Percentiles rank a stretch among this genome's conserved stretches.
Conservation (phyloP, 148 eudicot species). For the Gaultheria prostrata region DNA sequence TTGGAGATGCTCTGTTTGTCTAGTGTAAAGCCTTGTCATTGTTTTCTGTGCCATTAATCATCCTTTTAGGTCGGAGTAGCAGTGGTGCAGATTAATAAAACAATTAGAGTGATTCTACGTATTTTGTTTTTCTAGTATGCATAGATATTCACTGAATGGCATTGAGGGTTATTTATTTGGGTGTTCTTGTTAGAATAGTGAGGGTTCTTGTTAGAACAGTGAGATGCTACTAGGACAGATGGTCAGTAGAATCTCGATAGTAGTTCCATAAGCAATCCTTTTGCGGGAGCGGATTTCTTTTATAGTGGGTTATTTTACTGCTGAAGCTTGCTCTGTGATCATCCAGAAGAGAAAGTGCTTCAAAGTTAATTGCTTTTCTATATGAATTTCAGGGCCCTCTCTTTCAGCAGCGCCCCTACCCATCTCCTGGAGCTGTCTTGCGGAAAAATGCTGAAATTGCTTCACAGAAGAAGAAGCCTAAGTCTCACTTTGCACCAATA, state of each 20-base stretch:
- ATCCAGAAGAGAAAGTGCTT: conserved; percentile 1
- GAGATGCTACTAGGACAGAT: too few species aligned
- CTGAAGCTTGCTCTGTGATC: conserved; percentile 12
- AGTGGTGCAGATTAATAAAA: too few species aligned
- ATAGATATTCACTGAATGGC: background rate
- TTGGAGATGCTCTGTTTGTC: background rate
- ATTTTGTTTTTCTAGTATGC: background rate
- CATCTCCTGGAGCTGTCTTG: conserved; percentile 95
- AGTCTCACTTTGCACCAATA: conserved; percentile 61
- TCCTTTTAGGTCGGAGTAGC: background rate
- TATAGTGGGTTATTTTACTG: background rate
- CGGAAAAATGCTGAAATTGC: conserved; percentile 93
- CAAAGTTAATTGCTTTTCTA: conserved; percentile 8
- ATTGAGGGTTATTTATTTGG: background rate
- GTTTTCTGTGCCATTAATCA: background rate
- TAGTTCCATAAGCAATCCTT: too few species aligned
- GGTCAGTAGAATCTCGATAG: too few species aligned
- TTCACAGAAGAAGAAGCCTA: conserved; percentile 74
- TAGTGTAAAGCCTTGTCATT: background rate
- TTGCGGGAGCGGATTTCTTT: too few species aligned
- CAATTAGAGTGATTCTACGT: background rate
- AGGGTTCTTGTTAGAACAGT: too few species aligned
- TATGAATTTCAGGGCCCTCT: conserved; percentile 82
- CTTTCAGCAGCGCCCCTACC: conserved; percentile 98
- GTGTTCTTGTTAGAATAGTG: background rate